A percentile compares a stretch with the other conserved stretches of the same genome.
These are phyloP conservation scores for Eucalyptus erythrocorys DNA, from an alignment of 345 rosid species.

Conservation along the genomic window DNA sequence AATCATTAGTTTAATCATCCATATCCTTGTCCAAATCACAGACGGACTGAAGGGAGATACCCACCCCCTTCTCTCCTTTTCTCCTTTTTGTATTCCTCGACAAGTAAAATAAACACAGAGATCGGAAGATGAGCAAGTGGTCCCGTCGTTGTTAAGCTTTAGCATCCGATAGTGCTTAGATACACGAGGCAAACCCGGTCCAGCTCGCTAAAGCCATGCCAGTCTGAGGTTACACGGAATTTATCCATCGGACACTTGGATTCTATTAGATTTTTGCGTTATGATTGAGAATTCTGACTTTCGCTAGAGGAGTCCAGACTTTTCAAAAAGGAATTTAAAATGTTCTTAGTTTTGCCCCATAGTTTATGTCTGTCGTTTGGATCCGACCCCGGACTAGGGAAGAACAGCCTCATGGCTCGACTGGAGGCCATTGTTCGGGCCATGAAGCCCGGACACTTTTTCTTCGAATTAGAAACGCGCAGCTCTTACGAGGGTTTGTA, in stretches of 20 bases:
- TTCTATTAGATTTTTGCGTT: neutral
- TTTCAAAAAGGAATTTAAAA: too few species aligned
- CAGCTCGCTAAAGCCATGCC: neutral
- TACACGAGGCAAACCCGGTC: neutral
- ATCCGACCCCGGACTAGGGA: neutral
- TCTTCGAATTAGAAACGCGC: accelerated
- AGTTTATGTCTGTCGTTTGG: neutral
- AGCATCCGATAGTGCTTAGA: neutral
- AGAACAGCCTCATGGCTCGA: neutral
- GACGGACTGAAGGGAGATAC: neutral
- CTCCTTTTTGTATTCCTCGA: neutral
- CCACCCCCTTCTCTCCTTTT: too few species aligned
- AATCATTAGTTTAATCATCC: too few species aligned
- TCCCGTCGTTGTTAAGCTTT: neutral
- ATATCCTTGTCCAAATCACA: neutral
- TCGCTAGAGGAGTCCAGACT: too few species aligned
- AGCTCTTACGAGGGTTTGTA: neutral
- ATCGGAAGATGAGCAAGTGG: neutral
- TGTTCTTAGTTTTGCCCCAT: neutral
- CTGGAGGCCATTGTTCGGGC: neutral
- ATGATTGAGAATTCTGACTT: neutral
- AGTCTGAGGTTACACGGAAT: too few species aligned
- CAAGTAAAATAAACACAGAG: neutral
- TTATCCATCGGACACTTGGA: too few species aligned
- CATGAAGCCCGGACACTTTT: too few species aligned